phyloP scores from a whole-genome alignment of 441 rosid genomes.

The Jatropha podagrica region DNA sequence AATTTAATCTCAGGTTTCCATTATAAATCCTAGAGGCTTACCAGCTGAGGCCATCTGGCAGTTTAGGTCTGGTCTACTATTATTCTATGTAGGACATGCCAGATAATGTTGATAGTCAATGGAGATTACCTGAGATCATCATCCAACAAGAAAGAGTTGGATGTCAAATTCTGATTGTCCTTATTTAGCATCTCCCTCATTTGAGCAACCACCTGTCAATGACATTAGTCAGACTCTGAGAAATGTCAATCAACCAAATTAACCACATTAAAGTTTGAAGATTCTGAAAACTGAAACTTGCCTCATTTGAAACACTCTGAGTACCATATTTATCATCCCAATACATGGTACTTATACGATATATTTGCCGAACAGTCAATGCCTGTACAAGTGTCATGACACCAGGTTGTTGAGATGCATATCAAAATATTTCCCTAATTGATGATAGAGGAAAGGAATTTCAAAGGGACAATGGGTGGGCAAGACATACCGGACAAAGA shows the following conservation, averaged over 20 bases:
- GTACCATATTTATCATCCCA: slow-evolving; percentile 99
- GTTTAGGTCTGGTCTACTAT: neutral
- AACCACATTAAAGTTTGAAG: neutral
- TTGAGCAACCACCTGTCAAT: slow-evolving; percentile 75
- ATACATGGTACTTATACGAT: slow-evolving; percentile 98
- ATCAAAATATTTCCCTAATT: slow-evolving; percentile 14
- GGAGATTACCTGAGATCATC: slow-evolving; percentile 83
- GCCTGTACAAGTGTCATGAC: slow-evolving; percentile 44
- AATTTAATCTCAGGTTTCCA: neutral
- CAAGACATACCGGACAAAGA: slow-evolving; percentile 78
- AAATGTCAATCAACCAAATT: slow-evolving; percentile 13
- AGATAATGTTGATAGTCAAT: neutral
- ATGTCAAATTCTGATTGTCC: slow-evolving; percentile 77
- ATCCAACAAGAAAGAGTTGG: slow-evolving; percentile 91
- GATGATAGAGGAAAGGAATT: slow-evolving; percentile 15
- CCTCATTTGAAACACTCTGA: slow-evolving; percentile 96
- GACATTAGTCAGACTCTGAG: slow-evolving; percentile 14
- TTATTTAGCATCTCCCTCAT: slow-evolving; percentile 83
- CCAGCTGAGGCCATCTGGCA: neutral
- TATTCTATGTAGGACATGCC: neutral
- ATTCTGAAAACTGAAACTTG: slow-evolving; percentile 33
- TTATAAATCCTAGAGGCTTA: neutral
- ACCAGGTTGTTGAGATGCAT: slow-evolving; percentile 8
- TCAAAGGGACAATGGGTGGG: slow-evolving; percentile 9
- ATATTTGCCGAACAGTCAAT: slow-evolving; percentile 92